phyloP scores from a whole-genome alignment of 2,329 filamentous ascomycete genomes.

The Plenodomus tracheiphilus region DNA sequence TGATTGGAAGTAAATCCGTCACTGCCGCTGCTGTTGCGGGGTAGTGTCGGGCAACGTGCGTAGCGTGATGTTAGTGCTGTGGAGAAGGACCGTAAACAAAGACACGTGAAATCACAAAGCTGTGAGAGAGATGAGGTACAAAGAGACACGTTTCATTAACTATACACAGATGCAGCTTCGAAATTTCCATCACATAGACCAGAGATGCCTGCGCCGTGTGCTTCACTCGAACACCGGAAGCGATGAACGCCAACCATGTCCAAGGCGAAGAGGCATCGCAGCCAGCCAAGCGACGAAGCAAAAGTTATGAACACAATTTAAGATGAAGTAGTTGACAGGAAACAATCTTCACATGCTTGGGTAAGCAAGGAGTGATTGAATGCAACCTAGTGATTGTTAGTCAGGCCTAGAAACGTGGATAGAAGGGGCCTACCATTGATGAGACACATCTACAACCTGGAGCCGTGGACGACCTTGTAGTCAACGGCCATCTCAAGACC shows the following conservation, averaged over 20 bases:
- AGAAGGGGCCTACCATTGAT: slow-evolving; percentile 33
- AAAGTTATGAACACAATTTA: slow-evolving; percentile 47
- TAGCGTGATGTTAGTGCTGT: too few relatives aligned
- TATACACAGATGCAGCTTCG: slow-evolving; percentile 43
- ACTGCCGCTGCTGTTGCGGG: too few relatives aligned
- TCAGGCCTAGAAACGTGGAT: not conserved
- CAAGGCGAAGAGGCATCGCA: slow-evolving; percentile 19
- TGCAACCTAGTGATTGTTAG: slow-evolving; percentile 28
- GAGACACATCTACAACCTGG: slow-evolving; percentile 58
- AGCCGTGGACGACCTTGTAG: slow-evolving; percentile 95
- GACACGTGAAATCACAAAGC: slow-evolving; percentile 3
- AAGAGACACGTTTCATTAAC: slow-evolving; percentile 41
- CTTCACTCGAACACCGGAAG: slow-evolving; percentile 15
- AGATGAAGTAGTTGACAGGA: slow-evolving; percentile 31
- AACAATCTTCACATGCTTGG: slow-evolving; percentile 39
- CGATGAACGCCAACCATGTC: slow-evolving; percentile 19
- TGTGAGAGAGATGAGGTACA: slow-evolving; percentile 2
- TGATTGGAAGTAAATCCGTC: too few relatives aligned
- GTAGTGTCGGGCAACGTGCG: too few relatives aligned
- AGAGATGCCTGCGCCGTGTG: slow-evolving; percentile 25
- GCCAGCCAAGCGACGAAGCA: slow-evolving; percentile 31
- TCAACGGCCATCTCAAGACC: slow-evolving; percentile 95
- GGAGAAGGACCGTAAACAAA: not conserved
- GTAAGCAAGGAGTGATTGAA: slow-evolving; percentile 35
- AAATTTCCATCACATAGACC: slow-evolving; percentile 32